Base-by-base conservation (phyloP, 2,329 filamentous ascomycete species). In the Dactylellina cionopaga region DNA sequence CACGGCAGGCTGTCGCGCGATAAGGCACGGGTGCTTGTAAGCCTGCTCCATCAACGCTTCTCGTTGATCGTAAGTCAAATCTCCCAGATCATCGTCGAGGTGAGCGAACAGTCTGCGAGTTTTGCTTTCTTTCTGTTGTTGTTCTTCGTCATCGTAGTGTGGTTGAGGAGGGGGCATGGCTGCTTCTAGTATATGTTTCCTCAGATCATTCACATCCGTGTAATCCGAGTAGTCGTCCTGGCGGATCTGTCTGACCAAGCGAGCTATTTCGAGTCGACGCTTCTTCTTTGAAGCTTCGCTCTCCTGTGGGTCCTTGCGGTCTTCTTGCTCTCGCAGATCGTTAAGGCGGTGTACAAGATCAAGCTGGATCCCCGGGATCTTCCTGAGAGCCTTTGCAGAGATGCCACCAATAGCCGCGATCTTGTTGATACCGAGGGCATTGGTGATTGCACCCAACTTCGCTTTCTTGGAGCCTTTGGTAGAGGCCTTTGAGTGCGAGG, bases 41-140 rank as follows among this genome's bases (percentile, higher is more conserved):
- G 94, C 92, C 77, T 92, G 89, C 60, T 89, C 89, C 10, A 95
- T 90, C 37, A 98, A 86, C 66, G 88, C 84, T 78, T 98, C 93
- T 76, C 95, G 87, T 79, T 97, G 92, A 15, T 94, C 91, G 0
- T 92, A 92, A 0, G 92, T 95, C 51, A 99, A 84, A 79, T 99
- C 95, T 80, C 97, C 94, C 74, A 99, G 89, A 82, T 96, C 93
- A 78, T 98, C 94, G 75, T 94, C 89, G 77, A 93, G 91, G 2
- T 91, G 91, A 19, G 91, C 89, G 80, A 93, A 99, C 11, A 70
- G 24, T 24, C 1, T 98, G 84, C 1, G 92, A 90, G 51, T 92
- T 89, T 5, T 74, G 90, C 90, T 24, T 94, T 90, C 6, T 83
- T 79, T 72, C 81, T 80, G 1, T 86, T 85, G 31, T 83, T 86